phyloP scores from a whole-genome alignment of 441 rosid genomes.

The Pelargonium fulgidum region DNA sequence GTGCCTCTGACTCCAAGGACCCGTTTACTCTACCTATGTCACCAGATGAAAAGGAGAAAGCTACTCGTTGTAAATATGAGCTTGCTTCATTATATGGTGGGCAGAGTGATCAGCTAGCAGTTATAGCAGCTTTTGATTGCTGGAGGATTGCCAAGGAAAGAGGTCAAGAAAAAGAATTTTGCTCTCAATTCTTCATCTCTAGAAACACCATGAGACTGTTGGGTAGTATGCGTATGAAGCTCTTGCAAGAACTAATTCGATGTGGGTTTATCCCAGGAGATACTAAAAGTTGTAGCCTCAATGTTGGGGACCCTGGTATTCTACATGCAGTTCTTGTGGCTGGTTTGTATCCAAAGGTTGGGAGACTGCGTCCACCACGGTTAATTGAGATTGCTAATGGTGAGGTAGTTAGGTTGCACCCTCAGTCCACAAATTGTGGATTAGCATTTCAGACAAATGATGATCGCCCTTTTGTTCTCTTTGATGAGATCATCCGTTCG shows the following conservation, averaged over 20 bases:
- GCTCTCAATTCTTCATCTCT: conserved; percentile 74
- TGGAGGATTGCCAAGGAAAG: conserved; percentile 72
- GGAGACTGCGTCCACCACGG: conserved; percentile 55
- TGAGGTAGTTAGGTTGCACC: conserved; percentile 66
- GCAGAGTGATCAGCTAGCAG: conserved; percentile 83
- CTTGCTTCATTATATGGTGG: conserved; percentile 83
- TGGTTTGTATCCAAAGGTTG: conserved; percentile 85
- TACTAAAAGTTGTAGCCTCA: conserved; percentile 50
- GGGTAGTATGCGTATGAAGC: conserved; percentile 79
- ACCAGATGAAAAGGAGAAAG: conserved; percentile 64
- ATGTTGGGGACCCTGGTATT: conserved; percentile 67
- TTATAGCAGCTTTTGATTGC: conserved; percentile 81
- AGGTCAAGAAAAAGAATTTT: conserved; percentile 50
- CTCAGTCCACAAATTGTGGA: conserved; percentile 53
- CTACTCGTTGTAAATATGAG: conserved; percentile 61
- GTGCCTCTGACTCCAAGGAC: conserved; percentile 82
- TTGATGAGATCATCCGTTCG: conserved; percentile 85
- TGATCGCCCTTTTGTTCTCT: conserved; percentile 51
- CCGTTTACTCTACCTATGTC: conserved; percentile 82
- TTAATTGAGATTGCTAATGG: conserved; percentile 64
- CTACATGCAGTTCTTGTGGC: conserved; percentile 79
- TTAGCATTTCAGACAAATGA: conserved; percentile 34
- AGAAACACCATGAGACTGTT: conserved; percentile 70
- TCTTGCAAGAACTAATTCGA: conserved; percentile 55
- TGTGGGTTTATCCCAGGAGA: conserved; percentile 58